Base-by-base conservation (phyloP, 371 early-diverging fungal genomes). In the Lichtheimia ornata region DNA sequence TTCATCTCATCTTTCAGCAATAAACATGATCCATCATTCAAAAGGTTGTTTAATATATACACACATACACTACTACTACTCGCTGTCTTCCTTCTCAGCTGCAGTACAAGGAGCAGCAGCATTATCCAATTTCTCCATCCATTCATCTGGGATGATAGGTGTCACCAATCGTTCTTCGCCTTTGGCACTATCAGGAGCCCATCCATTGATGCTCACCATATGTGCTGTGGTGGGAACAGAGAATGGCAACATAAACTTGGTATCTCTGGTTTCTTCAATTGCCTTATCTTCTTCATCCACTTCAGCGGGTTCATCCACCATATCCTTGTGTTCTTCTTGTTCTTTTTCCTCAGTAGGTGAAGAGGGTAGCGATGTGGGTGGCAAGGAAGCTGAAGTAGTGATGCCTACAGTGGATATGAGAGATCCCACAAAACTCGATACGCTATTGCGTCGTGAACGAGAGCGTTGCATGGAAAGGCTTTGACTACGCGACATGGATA, bases 181-280 rank as follows among this genome's bases (percentile, higher is more conserved):
- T n/a, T 50, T 47, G 50, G 44, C 50, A 15, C 49, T 51, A 25
- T 60, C 60, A 11, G 66, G 44, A 40, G 50, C 53, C 66, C 61
- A 65, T 17, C 58, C 61, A 41, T 27, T 59, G 40, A 61, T 57
- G 53, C 61, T 61, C 27, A 56, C 66, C 71, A 77, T 71, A 35
- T 77, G 73, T 17, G 73, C 68, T 15, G 69, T 70, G 2, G 75
- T 80, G 25, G 83, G 85, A 2, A 85, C 68, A 13, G 81, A 77
- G 54, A 85, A 83, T 12, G 85, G 80, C 20, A 88, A 57, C 70
- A 84, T 70, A 55, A 81, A 73, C 28, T 69, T 77, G 15, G 84
- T 63, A 62, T 83, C 81, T 42, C 72, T 76, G 27, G 73, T 74
- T 63, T 83, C 83, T 47, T 74, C 74, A 9, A 71, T 71, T 30